Evolutionary conservation across 495 filamentous ascomycete genomes (phyloP).

Genomic region (Lophiotrema nucula): DNA sequence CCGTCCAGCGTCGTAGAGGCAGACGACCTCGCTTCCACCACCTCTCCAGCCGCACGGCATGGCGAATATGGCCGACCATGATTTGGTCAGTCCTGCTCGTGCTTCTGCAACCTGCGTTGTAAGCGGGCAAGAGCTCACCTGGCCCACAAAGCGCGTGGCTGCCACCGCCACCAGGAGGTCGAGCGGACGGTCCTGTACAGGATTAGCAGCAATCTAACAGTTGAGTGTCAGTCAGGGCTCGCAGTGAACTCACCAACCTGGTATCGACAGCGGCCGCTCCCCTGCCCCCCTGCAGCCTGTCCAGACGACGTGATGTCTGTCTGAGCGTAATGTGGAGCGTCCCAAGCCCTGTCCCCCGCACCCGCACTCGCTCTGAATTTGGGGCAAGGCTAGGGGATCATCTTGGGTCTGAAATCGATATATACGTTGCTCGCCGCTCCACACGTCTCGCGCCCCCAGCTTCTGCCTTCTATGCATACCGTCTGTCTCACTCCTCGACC

Average conservation of each 20-base stretch:
- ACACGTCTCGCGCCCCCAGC: neutral
- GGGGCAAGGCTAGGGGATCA: constrained; percentile 10
- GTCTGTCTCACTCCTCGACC: neutral
- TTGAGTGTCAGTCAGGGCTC: constrained; percentile 2
- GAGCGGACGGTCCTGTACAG: constrained; percentile 8
- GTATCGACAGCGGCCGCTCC: constrained; percentile 1
- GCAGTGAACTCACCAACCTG: constrained; percentile 20
- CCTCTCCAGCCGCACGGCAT: constrained; percentile 5
- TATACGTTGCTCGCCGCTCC: constrained; percentile 18
- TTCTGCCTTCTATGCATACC: neutral
- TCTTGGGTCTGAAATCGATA: constrained; percentile 11
- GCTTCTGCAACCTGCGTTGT: neutral
- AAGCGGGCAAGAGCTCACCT: constrained; percentile 6
- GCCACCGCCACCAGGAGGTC: constrained; percentile 10
- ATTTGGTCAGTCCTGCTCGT: no score
- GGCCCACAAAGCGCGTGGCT: constrained; percentile 7
- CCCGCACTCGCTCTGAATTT: constrained; percentile 13
- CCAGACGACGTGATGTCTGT: constrained; percentile 19
- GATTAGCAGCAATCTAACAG: constrained; percentile 25
- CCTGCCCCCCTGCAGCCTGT: constrained; percentile 15
- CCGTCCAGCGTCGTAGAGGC: neutral
- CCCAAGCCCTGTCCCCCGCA: constrained; percentile 31
- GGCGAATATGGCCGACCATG: no score
- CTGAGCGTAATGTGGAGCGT: constrained; percentile 22
- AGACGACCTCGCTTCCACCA: neutral